phyloP scores from a whole-genome alignment of 2,329 filamentous ascomycete genomes.

The Pseudomassariella vexata region DNA sequence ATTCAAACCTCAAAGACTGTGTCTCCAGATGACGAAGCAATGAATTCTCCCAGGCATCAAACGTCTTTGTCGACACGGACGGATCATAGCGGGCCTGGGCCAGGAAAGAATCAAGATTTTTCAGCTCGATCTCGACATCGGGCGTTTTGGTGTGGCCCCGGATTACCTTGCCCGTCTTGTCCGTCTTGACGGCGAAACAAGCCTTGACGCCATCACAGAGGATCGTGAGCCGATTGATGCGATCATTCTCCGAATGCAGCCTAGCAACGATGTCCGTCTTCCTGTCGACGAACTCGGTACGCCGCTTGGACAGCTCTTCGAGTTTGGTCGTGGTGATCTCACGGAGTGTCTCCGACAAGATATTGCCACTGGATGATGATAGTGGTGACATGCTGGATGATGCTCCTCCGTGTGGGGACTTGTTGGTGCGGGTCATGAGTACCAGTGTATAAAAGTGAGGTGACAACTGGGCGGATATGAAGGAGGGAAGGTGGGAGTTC shows the following conservation, averaged over 20 bases:
- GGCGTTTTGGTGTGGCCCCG: conserved; percentile 20
- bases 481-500: no score
- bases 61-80: conserved; percentile 28
- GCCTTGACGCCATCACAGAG: conserved; percentile 30
- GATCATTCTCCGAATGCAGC: conserved; percentile 17
- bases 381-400: no score
- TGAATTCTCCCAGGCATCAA: conserved; percentile 27
- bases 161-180: conserved; percentile 15
- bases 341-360: conserved; percentile 36
- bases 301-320: conserved; percentile 34
- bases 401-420: no score
- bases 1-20: conserved; percentile 36
- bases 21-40: conserved; percentile 32
- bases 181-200: conserved; percentile 26
- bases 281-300: conserved; percentile 27
- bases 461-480: no score
- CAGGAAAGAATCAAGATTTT: conserved; percentile 34
- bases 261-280: conserved; percentile 25
- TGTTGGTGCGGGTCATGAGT: no score
- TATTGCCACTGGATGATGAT: conserved; percentile 21
- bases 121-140: conserved; percentile 25
- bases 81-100: conserved; percentile 33
- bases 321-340: conserved; percentile 39
- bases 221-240: conserved; percentile 22
- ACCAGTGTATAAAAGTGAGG: no score